Percentiles rank a stretch among this genome's conserved stretches.
phyloP scores from a whole-genome alignment of 805 yeast genomes.

The Candida hungchunana region DNA sequence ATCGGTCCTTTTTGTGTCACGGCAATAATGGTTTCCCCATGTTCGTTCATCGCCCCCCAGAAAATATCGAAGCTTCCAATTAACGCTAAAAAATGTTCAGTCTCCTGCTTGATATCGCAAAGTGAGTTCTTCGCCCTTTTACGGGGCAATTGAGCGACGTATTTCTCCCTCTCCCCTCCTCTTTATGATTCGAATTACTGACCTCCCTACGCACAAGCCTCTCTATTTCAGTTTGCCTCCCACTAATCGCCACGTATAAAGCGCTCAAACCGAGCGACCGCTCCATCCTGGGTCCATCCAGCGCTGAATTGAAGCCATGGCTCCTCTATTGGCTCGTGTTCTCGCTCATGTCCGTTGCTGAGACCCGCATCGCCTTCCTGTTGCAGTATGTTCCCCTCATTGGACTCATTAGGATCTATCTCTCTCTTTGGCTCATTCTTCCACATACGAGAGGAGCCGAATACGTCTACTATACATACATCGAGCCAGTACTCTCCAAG shows the following conservation, averaged over 20 bases:
- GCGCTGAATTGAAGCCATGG: slow-evolving; percentile 33
- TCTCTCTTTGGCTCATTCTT: slow-evolving; percentile 58
- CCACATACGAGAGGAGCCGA: slow-evolving; percentile 46
- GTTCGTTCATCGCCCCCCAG: too few species aligned
- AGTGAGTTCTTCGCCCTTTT: neutral
- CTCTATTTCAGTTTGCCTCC: slow-evolving; percentile 46
- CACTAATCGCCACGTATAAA: slow-evolving; percentile 55
- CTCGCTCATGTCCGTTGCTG: slow-evolving; percentile 37
- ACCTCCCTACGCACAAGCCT: slow-evolving; percentile 25
- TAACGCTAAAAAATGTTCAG: neutral
- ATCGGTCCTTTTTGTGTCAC: neutral
- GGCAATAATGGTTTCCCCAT: too few species aligned
- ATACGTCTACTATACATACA: slow-evolving; percentile 32
- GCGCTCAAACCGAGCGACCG: slow-evolving; percentile 40
- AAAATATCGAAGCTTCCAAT: too few species aligned
- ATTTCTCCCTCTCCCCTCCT: neutral
- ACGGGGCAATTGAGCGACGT: neutral
- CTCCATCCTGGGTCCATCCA: neutral
- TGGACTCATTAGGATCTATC: slow-evolving; percentile 40
- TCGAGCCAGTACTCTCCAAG: slow-evolving; percentile 35
- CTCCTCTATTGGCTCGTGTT: slow-evolving; percentile 65
- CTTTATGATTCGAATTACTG: neutral
- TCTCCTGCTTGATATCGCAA: neutral
- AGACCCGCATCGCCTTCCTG: slow-evolving; percentile 41
- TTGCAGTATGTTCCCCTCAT: slow-evolving; percentile 51